Percentiles rank a stretch among this genome's conserved stretches.
These are phyloP conservation scores for Cryptococcus sp. DNA, from an alignment of 1,284 basidiomycete species.

Conservation along the genomic window DNA sequence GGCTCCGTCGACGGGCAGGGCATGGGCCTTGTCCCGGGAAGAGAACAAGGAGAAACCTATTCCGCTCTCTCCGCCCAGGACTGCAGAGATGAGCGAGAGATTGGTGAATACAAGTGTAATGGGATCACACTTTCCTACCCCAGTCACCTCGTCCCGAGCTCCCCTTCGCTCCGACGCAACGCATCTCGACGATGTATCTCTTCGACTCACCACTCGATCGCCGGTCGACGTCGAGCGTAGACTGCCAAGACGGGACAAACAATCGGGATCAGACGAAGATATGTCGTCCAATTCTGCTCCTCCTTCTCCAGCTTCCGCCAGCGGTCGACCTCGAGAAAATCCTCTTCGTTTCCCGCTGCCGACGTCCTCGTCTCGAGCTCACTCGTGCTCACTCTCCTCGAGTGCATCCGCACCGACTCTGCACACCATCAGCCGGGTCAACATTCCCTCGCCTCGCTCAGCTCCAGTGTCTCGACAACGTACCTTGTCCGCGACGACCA, in stretches of 20 bases:
- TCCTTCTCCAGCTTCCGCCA: neutral
- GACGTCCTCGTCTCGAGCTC: neutral
- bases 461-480: too few species aligned
- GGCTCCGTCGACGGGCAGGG: neutral
- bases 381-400: neutral
- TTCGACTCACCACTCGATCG: neutral
- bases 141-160: neutral
- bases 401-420: neutral
- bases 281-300: neutral
- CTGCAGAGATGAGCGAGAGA: neutral
- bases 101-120: neutral
- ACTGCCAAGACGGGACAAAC: neutral
- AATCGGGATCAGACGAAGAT: neutral
- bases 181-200: neutral
- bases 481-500: too few species aligned
- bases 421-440: neutral
- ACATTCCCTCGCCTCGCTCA: too few species aligned
- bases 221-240: neutral
- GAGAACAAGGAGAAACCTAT: neutral
- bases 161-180: neutral
- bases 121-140: neutral
- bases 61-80: neutral
- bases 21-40: neutral
- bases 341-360: neutral
- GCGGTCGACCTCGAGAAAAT: neutral